Base-by-base conservation (phyloP, 805 yeast genomes). In the Ogataea glucozyma region DNA sequence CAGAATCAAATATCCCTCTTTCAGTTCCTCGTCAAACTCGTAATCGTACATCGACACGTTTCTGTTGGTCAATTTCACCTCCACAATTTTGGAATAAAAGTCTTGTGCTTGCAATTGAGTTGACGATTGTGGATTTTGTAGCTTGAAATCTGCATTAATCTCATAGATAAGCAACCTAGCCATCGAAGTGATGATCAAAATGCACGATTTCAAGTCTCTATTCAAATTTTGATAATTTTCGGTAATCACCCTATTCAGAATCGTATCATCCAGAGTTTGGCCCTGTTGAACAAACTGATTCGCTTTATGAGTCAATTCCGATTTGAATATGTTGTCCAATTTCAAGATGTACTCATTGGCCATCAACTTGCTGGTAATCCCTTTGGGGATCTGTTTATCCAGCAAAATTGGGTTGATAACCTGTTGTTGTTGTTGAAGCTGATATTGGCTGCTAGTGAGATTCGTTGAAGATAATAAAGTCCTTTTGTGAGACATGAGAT, bases 21-120 rank as follows among this genome's bases (percentile, higher is more conserved):
- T 69, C 6, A 70, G 69, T 14, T 63, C 66, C 44, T 79, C 85
- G 48, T 80, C 82, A 61, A 85, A 85, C 58, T 85, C 91, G 61
- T 82, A 84, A 61, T 85, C 91, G 58, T 85, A 85, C 82, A 85
- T 80, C 56, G 86, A 85, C 41, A 85, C 78, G 50, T 77, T 69
- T 32, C 68, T 64, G 52, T 75, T 78, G 0, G 77, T 73, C 22
- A 73, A 52, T 40, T 66, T 72, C 26, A 76, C 70, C 20, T 72
- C 72, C 26, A 64, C 54, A 2, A 63, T 48, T 29, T 53, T 57
- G 3, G 62, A 55, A 42, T 61, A 64, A 40, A 64, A 64, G 31
- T 58, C 75, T 46, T 68, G 65, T 8, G 77, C 80, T n/a, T 74
- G 72, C 9, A 66, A 48, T 32, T 65, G 57, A 1, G 63, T 55